phyloP scores from a whole-genome alignment of 495 filamentous ascomycete species.

The Polyplosphaeria fusca region DNA sequence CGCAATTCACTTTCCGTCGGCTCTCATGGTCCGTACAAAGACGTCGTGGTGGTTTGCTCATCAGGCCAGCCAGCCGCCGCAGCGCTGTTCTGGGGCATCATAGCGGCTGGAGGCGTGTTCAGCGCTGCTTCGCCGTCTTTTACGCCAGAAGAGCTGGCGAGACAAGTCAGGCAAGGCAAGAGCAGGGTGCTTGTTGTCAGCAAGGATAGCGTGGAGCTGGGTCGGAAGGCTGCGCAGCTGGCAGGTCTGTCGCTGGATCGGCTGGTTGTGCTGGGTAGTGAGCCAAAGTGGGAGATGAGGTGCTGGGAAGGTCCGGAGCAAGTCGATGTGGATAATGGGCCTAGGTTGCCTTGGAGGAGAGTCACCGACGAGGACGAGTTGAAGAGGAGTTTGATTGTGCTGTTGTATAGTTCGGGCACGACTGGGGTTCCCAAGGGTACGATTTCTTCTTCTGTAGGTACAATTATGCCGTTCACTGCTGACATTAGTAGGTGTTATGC shows the following conservation, averaged over 20 bases:
- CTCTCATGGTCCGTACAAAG: constrained; percentile 46
- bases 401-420: constrained; percentile 43
- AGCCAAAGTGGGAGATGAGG: constrained; percentile 24
- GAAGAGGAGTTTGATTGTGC: constrained; percentile 35
- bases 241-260: constrained; percentile 13
- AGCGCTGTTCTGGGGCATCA: constrained; percentile 47
- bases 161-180: constrained; percentile 43
- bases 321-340: constrained; percentile 27
- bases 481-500: constrained; percentile 37
- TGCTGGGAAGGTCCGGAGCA: constrained; percentile 8
- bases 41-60: constrained; percentile 52
- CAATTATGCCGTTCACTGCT: too few species aligned
- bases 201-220: constrained; percentile 27
- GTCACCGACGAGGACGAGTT: constrained; percentile 47
- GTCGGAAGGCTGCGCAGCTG: constrained; percentile 28
- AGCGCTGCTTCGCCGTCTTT: constrained; percentile 45
- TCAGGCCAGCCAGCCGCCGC: constrained; percentile 50
- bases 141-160: constrained; percentile 45
- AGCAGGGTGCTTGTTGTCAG: constrained; percentile 29
- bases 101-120: constrained; percentile 53
- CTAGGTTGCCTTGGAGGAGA: constrained; percentile 43
- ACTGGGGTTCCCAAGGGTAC: constrained; percentile 45
- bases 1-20: constrained; percentile 50
- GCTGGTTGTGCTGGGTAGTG: constrained; percentile 29
- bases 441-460: not conserved